These are phyloP conservation scores for Scleroderma citrinum DNA, from an alignment of 768 basidiomycete species.

Conservation along the genomic window DNA sequence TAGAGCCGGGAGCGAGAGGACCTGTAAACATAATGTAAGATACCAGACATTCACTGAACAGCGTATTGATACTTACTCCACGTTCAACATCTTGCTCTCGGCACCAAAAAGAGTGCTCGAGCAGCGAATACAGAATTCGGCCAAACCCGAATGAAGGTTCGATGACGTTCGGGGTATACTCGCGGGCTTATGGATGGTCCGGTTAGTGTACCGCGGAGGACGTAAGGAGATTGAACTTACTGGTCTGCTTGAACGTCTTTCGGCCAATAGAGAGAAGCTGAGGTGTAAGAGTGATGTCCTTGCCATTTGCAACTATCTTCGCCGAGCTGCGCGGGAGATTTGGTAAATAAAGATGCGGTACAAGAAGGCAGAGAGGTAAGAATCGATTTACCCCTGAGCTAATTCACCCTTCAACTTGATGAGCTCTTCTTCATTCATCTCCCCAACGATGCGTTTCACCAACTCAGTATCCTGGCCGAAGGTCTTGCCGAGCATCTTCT, in stretches of 20 bases:
- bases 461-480: conserved; percentile 77
- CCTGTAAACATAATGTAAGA: conserved; percentile 36
- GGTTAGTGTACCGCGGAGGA: conserved; percentile 15
- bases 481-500: conserved; percentile 83
- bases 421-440: conserved; percentile 62
- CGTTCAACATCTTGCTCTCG: conserved; percentile 90
- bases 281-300: conserved; percentile 63
- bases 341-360: neutral
- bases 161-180: conserved; percentile 96
- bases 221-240: conserved; percentile 37
- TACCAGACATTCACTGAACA: neutral
- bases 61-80: conserved; percentile 51
- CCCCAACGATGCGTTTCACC: conserved; percentile 58
- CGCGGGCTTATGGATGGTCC: conserved; percentile 60
- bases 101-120: conserved; percentile 96
- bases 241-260: conserved; percentile 82
- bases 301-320: conserved; percentile 54
- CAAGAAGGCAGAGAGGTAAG: conserved; percentile 9
- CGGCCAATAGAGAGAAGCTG: conserved; percentile 73
- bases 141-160: conserved; percentile 98
- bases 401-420: conserved; percentile 64
- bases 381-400: conserved; percentile 55
- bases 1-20: conserved; percentile 82
- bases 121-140: conserved; percentile 86
- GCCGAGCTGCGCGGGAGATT: conserved; percentile 38